Evolutionary conservation across 2,329 filamentous ascomycete genomes (phyloP).

Genomic region (Alternaria rosae): DNA sequence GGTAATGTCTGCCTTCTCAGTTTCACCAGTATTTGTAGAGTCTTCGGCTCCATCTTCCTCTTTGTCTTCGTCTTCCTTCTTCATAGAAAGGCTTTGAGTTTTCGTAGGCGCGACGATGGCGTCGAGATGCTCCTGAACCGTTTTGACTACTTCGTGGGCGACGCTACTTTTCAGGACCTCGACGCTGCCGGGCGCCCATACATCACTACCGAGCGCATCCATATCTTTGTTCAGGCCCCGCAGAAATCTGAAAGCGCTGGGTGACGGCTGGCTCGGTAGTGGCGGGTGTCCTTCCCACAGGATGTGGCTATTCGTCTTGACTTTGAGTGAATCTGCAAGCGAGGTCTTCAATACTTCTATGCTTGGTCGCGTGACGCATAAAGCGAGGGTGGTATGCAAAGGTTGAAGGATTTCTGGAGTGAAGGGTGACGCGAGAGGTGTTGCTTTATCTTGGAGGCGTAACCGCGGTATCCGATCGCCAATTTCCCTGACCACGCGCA

Average conservation of each 20-base stretch:
- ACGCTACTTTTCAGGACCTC: conserved; percentile 67
- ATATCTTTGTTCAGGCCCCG: conserved; percentile 71
- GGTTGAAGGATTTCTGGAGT: conserved; percentile 65
- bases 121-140: conserved; percentile 47
- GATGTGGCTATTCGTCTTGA: conserved; percentile 66
- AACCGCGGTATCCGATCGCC: conserved; percentile 60
- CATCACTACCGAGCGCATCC: conserved; percentile 73
- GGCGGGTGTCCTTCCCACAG: conserved; percentile 83
- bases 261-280: conserved; percentile 80
- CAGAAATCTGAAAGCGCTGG: conserved; percentile 75
- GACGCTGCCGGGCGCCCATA: conserved; percentile 80
- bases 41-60: neutral
- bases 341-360: conserved; percentile 53
- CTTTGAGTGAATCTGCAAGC: conserved; percentile 55
- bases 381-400: conserved; percentile 69
- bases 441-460: conserved; percentile 41
- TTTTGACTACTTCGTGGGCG: conserved; percentile 57
- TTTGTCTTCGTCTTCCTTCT: conserved; percentile 7
- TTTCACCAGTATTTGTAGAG: neutral
- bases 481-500: conserved; percentile 78
- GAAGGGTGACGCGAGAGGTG: conserved; percentile 37
- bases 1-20: conserved; percentile 15
- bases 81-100: conserved; percentile 13
- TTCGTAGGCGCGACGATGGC: conserved; percentile 7
- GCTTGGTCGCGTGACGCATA: conserved; percentile 59